These are phyloP conservation scores for Agastache rugosa DNA, from an alignment of 257 asterid genomes.

Conservation along the genomic window DNA sequence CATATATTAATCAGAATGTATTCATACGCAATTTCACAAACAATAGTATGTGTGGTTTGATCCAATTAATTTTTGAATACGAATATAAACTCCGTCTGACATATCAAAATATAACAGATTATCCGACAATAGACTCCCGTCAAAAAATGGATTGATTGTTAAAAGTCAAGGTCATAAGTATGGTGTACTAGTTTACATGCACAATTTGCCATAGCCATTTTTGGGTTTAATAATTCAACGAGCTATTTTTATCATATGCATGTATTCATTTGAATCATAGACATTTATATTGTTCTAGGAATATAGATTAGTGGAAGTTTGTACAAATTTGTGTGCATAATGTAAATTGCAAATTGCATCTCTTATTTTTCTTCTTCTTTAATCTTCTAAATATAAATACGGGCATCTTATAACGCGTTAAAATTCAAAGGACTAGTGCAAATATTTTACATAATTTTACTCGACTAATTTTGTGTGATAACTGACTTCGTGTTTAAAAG, in stretches of 20 bases:
- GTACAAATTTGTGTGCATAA: neutral
- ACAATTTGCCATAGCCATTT: neutral
- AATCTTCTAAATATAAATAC: no score
- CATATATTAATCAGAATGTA: no score
- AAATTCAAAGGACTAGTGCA: no score
- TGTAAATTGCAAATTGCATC: neutral
- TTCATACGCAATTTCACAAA: no score
- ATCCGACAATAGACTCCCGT: no score
- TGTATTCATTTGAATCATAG: neutral
- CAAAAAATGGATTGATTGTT: neutral
- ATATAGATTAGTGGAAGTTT: neutral
- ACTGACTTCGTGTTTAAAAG: neutral
- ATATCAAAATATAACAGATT: no score
- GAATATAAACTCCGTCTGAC: no score
- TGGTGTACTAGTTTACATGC: neutral
- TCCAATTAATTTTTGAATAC: no score
- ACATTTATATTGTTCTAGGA: neutral
- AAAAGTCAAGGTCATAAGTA: neutral
- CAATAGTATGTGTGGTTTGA: no score
- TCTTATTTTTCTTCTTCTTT: no score
- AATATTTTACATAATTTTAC: no score
- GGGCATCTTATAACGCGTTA: no score
- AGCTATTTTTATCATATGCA: neutral
- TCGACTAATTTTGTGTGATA: neutral
- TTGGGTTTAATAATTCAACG: neutral